Conservation (phyloP, 2,329 filamentous ascomycete species). For the Sporothrix luriei region DNA sequence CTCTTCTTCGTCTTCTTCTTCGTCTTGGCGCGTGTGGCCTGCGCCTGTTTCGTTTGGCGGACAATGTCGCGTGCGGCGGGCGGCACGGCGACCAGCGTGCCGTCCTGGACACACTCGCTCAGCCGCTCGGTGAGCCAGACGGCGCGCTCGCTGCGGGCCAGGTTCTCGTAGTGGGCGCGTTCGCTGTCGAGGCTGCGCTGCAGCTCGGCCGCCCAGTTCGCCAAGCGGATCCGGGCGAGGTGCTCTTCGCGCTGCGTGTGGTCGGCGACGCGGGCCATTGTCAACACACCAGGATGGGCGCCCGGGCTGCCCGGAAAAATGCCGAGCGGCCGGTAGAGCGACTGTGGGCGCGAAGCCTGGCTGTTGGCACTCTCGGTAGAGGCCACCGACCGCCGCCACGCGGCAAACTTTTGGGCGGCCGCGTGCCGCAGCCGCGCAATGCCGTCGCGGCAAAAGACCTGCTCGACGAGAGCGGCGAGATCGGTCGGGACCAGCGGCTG, state of each 20-base stretch:
- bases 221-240: slow-evolving; percentile 62
- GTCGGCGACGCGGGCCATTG: slow-evolving; percentile 59
- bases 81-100: slow-evolving; percentile 57
- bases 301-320: not conserved
- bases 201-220: slow-evolving; percentile 80
- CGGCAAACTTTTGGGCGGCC: slow-evolving; percentile 77
- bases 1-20: slow-evolving; percentile 30
- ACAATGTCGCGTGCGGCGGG: slow-evolving; percentile 18
- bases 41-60: slow-evolving; percentile 2
- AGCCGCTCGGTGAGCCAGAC: slow-evolving; percentile 69
- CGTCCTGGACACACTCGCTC: slow-evolving; percentile 67
- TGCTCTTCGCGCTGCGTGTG: slow-evolving; percentile 43
- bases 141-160: slow-evolving; percentile 64
- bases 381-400: slow-evolving; percentile 60
- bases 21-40: slow-evolving; percentile 25
- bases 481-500: slow-evolving; percentile 79
- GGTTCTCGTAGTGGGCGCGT: slow-evolving; percentile 65
- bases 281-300: slow-evolving; percentile 33
- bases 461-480: slow-evolving; percentile 67
- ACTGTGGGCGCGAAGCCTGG: slow-evolving; percentile 37
- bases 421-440: slow-evolving; percentile 80
- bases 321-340: slow-evolving; percentile 30
- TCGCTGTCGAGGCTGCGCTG: slow-evolving; percentile 76
- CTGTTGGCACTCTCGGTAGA: slow-evolving; percentile 29
- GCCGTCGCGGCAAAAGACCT: slow-evolving; percentile 76